These are phyloP conservation scores for Polyporus tsugae DNA, from an alignment of 1,284 basidiomycete species.

Conservation along the genomic window DNA sequence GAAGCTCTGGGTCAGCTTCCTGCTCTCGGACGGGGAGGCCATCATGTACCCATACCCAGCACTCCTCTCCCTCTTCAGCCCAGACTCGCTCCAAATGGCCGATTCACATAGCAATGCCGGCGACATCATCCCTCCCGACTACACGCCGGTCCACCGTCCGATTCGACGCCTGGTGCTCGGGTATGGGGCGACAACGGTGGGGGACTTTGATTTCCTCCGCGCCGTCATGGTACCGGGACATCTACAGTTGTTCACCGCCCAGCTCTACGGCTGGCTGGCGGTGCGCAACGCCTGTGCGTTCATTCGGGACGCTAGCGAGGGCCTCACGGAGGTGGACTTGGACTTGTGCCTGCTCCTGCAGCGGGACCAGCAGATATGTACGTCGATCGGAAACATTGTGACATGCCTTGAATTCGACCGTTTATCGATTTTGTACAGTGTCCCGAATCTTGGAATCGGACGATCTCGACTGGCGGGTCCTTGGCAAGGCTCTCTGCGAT, in stretches of 20 bases:
- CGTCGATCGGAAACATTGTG: background rate
- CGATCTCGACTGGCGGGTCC: background rate
- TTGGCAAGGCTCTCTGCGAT: background rate
- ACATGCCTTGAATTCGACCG: too few species aligned
- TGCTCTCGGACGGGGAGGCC: background rate
- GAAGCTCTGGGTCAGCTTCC: background rate
- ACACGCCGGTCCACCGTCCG: background rate
- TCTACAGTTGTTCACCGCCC: background rate
- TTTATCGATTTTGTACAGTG: background rate
- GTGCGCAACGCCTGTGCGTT: background rate
- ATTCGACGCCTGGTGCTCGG: background rate
- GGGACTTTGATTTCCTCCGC: background rate
- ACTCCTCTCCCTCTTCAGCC: background rate
- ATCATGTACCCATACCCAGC: background rate
- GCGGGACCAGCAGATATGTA: slow-evolving; percentile 5
- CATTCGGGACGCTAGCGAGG: background rate
- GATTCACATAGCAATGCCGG: background rate
- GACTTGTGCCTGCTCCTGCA: background rate
- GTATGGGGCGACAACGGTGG: background rate
- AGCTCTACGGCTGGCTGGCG: background rate
- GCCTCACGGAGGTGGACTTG: background rate
- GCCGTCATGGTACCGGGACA: slow-evolving; percentile 7
- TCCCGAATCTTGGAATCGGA: background rate
- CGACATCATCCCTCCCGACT: background rate
- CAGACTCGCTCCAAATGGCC: background rate